These are phyloP conservation scores for Castanea mollissima DNA, from an alignment of 306 rosid species.

Conservation along the genomic window DNA sequence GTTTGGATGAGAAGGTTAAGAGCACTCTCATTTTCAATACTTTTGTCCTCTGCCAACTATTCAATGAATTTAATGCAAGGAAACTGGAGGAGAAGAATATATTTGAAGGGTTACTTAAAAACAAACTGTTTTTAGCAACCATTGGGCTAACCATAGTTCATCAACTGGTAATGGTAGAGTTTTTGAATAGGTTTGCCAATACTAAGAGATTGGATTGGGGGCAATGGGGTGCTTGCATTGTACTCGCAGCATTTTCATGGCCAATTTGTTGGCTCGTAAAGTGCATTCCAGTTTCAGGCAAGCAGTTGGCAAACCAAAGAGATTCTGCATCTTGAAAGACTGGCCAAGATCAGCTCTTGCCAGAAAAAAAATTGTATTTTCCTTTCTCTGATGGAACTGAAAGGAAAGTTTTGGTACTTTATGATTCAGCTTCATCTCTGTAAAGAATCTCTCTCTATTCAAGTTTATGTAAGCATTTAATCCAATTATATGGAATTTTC, in stretches of 20 bases:
- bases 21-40: slow-evolving; percentile 25
- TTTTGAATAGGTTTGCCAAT: slow-evolving; percentile 20
- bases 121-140: slow-evolving; percentile 19
- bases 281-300: slow-evolving; percentile 15
- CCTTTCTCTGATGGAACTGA: not conserved
- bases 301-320: not conserved
- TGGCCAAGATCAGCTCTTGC: not conserved
- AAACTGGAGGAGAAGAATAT: slow-evolving; percentile 29
- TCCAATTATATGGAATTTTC: no score
- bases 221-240: slow-evolving; percentile 27
- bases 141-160: slow-evolving; percentile 15
- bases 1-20: slow-evolving; percentile 20
- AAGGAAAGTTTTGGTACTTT: not conserved
- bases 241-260: slow-evolving; percentile 30
- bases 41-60: slow-evolving; percentile 25
- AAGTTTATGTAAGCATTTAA: no score
- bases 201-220: slow-evolving; percentile 23
- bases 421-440: not conserved
- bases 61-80: slow-evolving; percentile 31
- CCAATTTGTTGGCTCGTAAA: slow-evolving; percentile 27
- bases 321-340: not conserved
- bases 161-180: slow-evolving; percentile 25
- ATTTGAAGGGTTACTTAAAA: slow-evolving; percentile 13
- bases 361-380: accelerated
- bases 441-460: not conserved